These are phyloP conservation scores for Globisporangium perplexum DNA, from an alignment of 352 stramenopile species.

Conservation along the genomic window DNA sequence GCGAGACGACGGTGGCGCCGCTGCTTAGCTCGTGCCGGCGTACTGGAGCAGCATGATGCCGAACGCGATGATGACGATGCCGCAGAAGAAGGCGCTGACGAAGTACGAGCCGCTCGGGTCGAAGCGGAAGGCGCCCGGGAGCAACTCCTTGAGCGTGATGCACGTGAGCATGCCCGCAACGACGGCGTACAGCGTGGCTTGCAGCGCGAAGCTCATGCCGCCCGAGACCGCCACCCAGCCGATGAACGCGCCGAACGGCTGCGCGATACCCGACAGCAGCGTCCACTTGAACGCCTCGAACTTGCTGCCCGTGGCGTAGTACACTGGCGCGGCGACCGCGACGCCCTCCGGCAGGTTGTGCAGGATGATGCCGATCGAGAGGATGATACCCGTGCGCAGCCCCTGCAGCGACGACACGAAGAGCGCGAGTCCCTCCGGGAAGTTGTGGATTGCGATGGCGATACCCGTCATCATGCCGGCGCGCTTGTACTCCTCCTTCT, in stretches of 20 bases:
- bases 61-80: slow-evolving; percentile 81
- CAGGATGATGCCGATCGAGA: slow-evolving; percentile 93
- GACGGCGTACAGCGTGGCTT: slow-evolving; percentile 86
- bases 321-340: slow-evolving; percentile 92
- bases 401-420: slow-evolving; percentile 91
- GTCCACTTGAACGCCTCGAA: slow-evolving; percentile 91
- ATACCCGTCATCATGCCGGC: slow-evolving; percentile 90
- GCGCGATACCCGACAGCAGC: slow-evolving; percentile 77
- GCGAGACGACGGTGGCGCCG: neutral
- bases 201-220: slow-evolving; percentile 48
- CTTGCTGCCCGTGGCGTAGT: slow-evolving; percentile 92
- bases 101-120: slow-evolving; percentile 80
- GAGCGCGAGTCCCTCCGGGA: slow-evolving; percentile 94
- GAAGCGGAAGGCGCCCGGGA: slow-evolving; percentile 87
- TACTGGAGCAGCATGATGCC: slow-evolving; percentile 77
- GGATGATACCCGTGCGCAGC: slow-evolving; percentile 75
- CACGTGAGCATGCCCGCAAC: slow-evolving; percentile 94
- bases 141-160: slow-evolving; percentile 87
- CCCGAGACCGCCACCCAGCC: slow-evolving; percentile 65
- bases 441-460: slow-evolving; percentile 96
- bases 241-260: slow-evolving; percentile 87
- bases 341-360: slow-evolving; percentile 96
- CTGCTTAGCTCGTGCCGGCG: slow-evolving; percentile 21
- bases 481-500: slow-evolving; percentile 44
- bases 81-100: slow-evolving; percentile 70